Percentiles rank a stretch among this genome's conserved stretches.
phyloP scores from a whole-genome alignment of 2,329 filamentous ascomycete species.

The Cadophora luteo-olivacea region DNA sequence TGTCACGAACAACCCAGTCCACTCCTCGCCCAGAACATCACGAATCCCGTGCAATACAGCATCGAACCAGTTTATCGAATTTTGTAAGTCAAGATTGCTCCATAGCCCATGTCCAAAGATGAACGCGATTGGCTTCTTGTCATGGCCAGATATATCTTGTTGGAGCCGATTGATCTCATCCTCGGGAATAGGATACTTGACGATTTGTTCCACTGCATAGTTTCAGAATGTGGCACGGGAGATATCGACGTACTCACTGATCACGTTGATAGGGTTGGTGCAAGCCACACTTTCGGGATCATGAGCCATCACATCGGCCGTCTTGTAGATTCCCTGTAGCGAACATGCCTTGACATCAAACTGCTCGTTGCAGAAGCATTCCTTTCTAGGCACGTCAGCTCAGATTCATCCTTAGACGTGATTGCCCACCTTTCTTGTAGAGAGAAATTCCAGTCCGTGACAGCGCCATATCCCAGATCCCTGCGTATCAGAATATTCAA shows the following conservation, averaged over 20 bases:
- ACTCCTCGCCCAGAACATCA: conserved; percentile 24
- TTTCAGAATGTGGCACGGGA: neutral
- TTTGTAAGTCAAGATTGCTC: conserved; percentile 53
- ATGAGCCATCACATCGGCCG: conserved; percentile 50
- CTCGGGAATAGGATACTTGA: conserved; percentile 50
- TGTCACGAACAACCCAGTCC: conserved; percentile 48
- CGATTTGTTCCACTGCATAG: conserved; percentile 49
- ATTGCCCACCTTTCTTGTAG: conserved; percentile 46
- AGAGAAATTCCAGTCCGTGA: conserved; percentile 57
- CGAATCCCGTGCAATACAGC: conserved; percentile 44
- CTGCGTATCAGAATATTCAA: conserved; percentile 54
- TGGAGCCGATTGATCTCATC: conserved; percentile 50
- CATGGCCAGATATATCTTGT: conserved; percentile 43
- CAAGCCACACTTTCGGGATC: conserved; percentile 52
- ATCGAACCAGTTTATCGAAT: conserved; percentile 51
- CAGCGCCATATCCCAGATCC: conserved; percentile 55
- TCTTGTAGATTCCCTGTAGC: conserved; percentile 56
- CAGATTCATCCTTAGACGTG: neutral
- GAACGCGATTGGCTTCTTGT: conserved; percentile 47
- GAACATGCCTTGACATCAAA: conserved; percentile 57
- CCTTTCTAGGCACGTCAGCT: conserved; percentile 39
- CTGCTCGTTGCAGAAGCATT: conserved; percentile 57
- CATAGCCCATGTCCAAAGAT: conserved; percentile 55
- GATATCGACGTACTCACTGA: conserved; percentile 39
- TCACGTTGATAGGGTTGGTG: conserved; percentile 47